Conservation (phyloP, 169 alveolate species). For the Cryptosporidium bovis region DNA sequence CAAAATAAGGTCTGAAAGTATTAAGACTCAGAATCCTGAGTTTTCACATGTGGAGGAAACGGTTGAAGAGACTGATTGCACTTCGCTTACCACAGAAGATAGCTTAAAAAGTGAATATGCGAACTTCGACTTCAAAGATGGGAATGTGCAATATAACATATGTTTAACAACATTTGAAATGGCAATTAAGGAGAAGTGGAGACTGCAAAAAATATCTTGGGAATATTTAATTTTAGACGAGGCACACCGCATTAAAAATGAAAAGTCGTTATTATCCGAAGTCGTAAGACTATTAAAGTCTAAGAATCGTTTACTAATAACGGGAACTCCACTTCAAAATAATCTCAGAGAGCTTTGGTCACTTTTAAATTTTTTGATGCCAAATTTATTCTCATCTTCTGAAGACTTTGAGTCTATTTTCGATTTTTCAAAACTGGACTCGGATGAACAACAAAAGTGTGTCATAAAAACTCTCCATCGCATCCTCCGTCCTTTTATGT, state of each 20-base stretch:
- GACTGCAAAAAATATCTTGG: conserved; percentile 84
- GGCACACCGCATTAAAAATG: conserved; percentile 92
- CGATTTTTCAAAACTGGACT: conserved; percentile 83
- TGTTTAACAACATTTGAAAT: conserved; percentile 90
- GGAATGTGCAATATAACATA: conserved; percentile 83
- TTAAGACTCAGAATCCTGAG: not conserved
- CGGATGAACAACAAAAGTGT: conserved; percentile 85
- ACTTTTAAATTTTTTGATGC: conserved; percentile 88
- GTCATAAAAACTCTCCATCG: conserved; percentile 85
- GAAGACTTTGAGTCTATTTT: conserved; percentile 90
- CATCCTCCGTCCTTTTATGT: conserved; percentile 87
- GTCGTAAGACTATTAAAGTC: conserved; percentile 85
- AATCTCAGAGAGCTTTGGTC: conserved; percentile 91
- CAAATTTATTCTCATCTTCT: conserved; percentile 87
- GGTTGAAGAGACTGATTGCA: conserved; percentile 1
- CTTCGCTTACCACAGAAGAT: conserved; percentile 9
- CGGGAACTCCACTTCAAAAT: conserved; percentile 93
- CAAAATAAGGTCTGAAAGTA: not conserved
- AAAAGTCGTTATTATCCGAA: conserved; percentile 84
- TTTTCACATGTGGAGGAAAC: not conserved
- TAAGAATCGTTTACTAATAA: conserved; percentile 86
- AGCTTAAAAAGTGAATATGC: conserved; percentile 5
- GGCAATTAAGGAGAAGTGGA: conserved; percentile 82
- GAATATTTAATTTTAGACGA: conserved; percentile 89
- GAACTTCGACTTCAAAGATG: conserved; percentile 74